Evolutionary conservation across 257 asterid genomes (phyloP).

Genomic region (Capsicum rhomboideum): DNA sequence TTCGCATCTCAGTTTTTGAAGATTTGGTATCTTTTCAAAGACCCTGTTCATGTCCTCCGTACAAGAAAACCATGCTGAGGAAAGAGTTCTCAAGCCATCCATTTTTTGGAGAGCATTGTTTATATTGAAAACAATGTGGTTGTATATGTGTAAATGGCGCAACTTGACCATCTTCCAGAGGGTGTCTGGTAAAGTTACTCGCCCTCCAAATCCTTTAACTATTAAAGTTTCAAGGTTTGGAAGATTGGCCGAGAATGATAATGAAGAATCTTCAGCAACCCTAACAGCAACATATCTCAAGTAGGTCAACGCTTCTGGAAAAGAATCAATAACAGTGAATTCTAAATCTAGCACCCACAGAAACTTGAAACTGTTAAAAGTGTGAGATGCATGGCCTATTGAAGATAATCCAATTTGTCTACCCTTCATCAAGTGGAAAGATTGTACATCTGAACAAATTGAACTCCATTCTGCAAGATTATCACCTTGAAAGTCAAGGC

Average conservation of each 20-base stretch:
- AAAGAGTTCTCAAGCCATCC: not conserved
- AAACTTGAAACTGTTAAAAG: not conserved
- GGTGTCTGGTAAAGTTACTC: not conserved
- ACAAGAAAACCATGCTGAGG: not conserved
- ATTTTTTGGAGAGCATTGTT: too few species aligned
- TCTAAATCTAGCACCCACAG: not conserved
- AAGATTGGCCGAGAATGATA: not conserved
- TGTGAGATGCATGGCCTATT: not conserved
- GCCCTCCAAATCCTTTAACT: not conserved
- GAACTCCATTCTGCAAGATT: not conserved
- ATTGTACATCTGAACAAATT: not conserved
- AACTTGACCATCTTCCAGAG: not conserved
- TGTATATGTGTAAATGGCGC: not conserved
- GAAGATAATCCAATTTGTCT: not conserved
- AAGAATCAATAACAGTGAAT: not conserved
- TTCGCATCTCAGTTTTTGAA: not conserved
- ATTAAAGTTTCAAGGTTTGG: not conserved
- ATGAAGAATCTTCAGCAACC: not conserved
- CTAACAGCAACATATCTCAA: constrained; percentile 6
- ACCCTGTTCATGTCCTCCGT: not conserved
- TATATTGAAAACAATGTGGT: not conserved
- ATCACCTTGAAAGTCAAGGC: not conserved
- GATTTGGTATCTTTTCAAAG: not conserved
- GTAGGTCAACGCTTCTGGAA: not conserved
- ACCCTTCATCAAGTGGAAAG: not conserved